A percentile compares a stretch with the other conserved stretches of the same genome.
Evolutionary conservation across 345 rosid species (phyloP).

Genomic region (Eucalyptus sp.): DNA sequence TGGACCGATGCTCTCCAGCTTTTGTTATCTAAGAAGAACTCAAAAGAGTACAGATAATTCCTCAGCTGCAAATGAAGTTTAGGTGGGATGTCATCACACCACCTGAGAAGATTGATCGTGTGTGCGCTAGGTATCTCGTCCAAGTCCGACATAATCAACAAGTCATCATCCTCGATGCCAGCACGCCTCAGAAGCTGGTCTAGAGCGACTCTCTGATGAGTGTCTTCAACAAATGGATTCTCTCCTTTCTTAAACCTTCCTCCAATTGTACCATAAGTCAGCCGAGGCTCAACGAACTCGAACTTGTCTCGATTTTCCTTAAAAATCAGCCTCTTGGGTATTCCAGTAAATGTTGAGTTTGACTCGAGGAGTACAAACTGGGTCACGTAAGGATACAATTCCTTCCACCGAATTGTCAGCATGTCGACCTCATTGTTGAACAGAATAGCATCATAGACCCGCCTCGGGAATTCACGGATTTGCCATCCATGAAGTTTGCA

Average conservation of each 20-base stretch:
- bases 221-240: slow-evolving; percentile 16
- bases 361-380: slow-evolving; percentile 22
- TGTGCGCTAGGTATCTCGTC: slow-evolving; percentile 25
- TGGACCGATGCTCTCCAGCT: slow-evolving; percentile 32
- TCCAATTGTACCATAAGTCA: slow-evolving; percentile 10
- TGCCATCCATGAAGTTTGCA: slow-evolving; percentile 27
- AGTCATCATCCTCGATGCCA: slow-evolving; percentile 17
- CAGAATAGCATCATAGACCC: slow-evolving; percentile 17
- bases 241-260: slow-evolving; percentile 16
- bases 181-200: slow-evolving; percentile 16
- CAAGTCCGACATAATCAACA: slow-evolving; percentile 24
- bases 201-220: slow-evolving; percentile 18
- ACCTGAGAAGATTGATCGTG: slow-evolving; percentile 18
- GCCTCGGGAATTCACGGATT: slow-evolving; percentile 13
- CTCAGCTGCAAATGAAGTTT: slow-evolving; percentile 12
- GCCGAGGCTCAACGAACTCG: slow-evolving; percentile 14
- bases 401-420: slow-evolving; percentile 16
- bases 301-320: slow-evolving; percentile 1
- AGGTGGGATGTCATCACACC: slow-evolving; percentile 19
- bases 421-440: slow-evolving; percentile 22
- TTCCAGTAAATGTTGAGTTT: slow-evolving; percentile 18
- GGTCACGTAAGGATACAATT: slow-evolving; percentile 11
- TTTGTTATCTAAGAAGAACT: slow-evolving; percentile 8
- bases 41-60: slow-evolving; percentile 20
- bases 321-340: slow-evolving; percentile 5